These are phyloP conservation scores for Leccinum subgranulosum DNA, from an alignment of 768 basidiomycete species.

Conservation along the genomic window DNA sequence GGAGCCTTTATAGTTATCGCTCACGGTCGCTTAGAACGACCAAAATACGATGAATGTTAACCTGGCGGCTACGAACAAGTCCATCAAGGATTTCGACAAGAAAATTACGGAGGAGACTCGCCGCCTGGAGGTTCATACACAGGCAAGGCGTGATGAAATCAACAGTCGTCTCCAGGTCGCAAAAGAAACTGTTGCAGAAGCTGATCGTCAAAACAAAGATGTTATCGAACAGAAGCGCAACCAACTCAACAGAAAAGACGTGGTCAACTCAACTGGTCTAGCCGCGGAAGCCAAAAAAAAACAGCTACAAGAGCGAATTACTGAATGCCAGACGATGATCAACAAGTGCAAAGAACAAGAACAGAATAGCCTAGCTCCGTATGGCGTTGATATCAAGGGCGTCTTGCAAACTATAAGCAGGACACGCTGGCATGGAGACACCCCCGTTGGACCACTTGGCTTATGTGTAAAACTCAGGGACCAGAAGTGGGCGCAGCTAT, in stretches of 20 bases:
- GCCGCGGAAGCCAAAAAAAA: slow-evolving; percentile 32
- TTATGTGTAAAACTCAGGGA: slow-evolving; percentile 73
- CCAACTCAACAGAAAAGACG: slow-evolving; percentile 29
- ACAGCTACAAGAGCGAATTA: slow-evolving; percentile 40
- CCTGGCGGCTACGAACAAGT: slow-evolving; percentile 31
- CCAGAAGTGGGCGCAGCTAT: slow-evolving; percentile 57
- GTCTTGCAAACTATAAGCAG: slow-evolving; percentile 52
- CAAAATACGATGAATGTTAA: slow-evolving; percentile 46
- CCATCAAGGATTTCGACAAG: slow-evolving; percentile 36
- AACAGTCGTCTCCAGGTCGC: slow-evolving; percentile 49
- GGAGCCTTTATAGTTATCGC: neutral
- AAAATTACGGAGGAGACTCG: slow-evolving; percentile 53
- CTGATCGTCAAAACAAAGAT: slow-evolving; percentile 35
- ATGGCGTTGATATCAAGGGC: slow-evolving; percentile 57
- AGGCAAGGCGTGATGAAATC: slow-evolving; percentile 59
- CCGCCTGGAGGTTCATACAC: slow-evolving; percentile 53
- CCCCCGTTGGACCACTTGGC: slow-evolving; percentile 80
- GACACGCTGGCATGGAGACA: slow-evolving; percentile 60
- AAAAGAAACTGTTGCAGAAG: slow-evolving; percentile 35
- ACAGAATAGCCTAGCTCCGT: slow-evolving; percentile 57
- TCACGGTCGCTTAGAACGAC: slow-evolving; percentile 40
- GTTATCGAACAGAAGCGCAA: slow-evolving; percentile 35
- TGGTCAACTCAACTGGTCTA: slow-evolving; percentile 35
- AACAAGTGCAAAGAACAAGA: slow-evolving; percentile 46
- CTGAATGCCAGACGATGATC: slow-evolving; percentile 49